Evolutionary conservation across 2,329 filamentous ascomycete genomes (phyloP).

Genomic region (Fusarium napiforme): DNA sequence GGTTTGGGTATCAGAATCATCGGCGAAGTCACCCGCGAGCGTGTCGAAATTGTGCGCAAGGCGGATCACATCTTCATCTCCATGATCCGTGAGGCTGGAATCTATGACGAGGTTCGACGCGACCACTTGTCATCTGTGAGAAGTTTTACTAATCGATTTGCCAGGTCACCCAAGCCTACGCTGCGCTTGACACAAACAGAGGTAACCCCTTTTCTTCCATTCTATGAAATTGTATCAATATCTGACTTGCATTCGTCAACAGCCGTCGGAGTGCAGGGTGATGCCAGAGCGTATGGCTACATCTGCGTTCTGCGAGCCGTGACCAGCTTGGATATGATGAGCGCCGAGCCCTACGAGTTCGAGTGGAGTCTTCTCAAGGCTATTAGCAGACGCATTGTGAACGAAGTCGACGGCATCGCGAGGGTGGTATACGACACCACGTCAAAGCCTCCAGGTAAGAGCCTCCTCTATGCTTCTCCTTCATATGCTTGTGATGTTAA

Average conservation of each 20-base stretch:
- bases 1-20: not conserved
- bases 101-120: constrained; percentile 55
- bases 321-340: constrained; percentile 69
- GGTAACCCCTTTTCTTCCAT: not conserved
- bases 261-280: constrained; percentile 51
- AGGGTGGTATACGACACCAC: constrained; percentile 16
- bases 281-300: not conserved
- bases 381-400: constrained; percentile 18
- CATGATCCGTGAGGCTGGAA: constrained; percentile 74
- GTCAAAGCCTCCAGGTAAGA: constrained; percentile 3
- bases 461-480: not conserved
- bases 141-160: not conserved
- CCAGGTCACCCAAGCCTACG: constrained; percentile 45
- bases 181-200: constrained; percentile 40
- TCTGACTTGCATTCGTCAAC: constrained; percentile 9
- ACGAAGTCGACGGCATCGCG: constrained; percentile 15
- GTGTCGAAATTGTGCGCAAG: constrained; percentile 77
- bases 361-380: constrained; percentile 16
- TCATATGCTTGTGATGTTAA: not conserved
- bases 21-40: constrained; percentile 76
- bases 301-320: constrained; percentile 52
- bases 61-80: constrained; percentile 78
- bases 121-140: constrained; percentile 2
- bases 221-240: constrained; percentile 2
- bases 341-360: constrained; percentile 60